Conservation (phyloP, 768 basidiomycete genomes). For the Mycena latifolia region DNA sequence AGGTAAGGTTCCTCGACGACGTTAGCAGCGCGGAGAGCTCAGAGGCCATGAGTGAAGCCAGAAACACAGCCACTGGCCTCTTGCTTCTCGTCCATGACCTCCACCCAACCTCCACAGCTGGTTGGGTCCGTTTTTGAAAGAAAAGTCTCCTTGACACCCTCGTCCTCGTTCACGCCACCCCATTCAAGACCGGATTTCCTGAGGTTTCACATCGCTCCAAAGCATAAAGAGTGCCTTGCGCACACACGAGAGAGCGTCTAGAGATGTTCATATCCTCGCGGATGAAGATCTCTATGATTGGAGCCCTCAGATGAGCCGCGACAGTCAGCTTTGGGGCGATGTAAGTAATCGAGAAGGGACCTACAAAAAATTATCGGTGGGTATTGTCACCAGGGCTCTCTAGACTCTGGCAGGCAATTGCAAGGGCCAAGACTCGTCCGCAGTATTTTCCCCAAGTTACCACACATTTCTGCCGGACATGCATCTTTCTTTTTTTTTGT, state of each 20-base stretch:
- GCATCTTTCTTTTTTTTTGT: too few relatives aligned
- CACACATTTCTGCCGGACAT: too few relatives aligned
- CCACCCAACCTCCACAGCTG: slow-evolving; percentile 28
- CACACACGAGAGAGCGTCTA: slow-evolving; percentile 55
- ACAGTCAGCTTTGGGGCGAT: slow-evolving; percentile 75
- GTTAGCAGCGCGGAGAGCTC: slow-evolving; percentile 80
- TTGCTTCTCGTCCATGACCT: slow-evolving; percentile 44
- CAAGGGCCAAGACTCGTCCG: slow-evolving; percentile 51
- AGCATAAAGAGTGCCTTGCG: slow-evolving; percentile 72
- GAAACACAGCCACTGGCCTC: not conserved
- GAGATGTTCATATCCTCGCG: slow-evolving; percentile 46
- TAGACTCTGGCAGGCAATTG: slow-evolving; percentile 61
- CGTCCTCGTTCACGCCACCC: slow-evolving; percentile 35
- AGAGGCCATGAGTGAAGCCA: slow-evolving; percentile 47
- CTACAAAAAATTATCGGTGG: slow-evolving; percentile 73
- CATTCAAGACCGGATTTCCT: slow-evolving; percentile 69
- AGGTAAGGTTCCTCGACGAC: slow-evolving; percentile 79
- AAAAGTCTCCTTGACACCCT: slow-evolving; percentile 46
- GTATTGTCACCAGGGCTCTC: slow-evolving; percentile 77
- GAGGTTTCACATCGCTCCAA: slow-evolving; percentile 72
- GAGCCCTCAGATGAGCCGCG: slow-evolving; percentile 69
- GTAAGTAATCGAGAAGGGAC: slow-evolving; percentile 76
- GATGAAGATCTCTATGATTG: slow-evolving; percentile 51
- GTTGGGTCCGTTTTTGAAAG: slow-evolving; percentile 66
- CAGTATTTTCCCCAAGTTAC: not conserved